Evolutionary conservation across 202 grass and related monocot species (phyloP).

Genomic region (Tripidium arundinaceum): DNA sequence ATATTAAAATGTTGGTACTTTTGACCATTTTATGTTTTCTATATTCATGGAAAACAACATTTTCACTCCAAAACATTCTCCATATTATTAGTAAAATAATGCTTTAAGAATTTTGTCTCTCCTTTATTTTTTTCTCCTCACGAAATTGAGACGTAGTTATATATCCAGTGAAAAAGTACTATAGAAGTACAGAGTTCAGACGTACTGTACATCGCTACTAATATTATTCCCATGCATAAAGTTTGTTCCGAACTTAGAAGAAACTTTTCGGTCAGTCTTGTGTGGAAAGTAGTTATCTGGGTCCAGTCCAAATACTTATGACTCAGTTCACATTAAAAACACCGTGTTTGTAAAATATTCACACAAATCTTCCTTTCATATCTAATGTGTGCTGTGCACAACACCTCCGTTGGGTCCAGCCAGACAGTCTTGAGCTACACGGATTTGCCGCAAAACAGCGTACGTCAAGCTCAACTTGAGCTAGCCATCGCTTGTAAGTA

Average conservation of each 20-base stretch:
- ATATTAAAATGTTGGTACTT: not conserved
- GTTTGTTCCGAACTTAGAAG: too few species aligned
- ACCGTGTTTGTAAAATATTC: not conserved
- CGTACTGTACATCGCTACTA: not conserved
- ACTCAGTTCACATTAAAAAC: not conserved
- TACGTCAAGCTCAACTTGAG: constrained; percentile 7
- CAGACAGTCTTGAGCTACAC: not conserved
- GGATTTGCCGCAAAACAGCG: not conserved
- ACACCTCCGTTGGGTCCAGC: not conserved
- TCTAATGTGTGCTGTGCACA: not conserved
- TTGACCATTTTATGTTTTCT: not conserved
- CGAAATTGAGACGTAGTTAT: not conserved
- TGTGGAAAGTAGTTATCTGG: not conserved
- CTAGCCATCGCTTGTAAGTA: constrained; percentile 7
- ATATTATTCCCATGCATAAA: not conserved
- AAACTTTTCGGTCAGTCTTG: not conserved
- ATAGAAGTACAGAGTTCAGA: not conserved
- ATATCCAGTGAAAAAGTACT: not conserved
- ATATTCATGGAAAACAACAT: not conserved
- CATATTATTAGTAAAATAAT: not conserved
- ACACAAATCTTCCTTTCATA: not conserved
- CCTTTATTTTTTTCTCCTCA: not conserved
- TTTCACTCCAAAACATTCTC: not conserved
- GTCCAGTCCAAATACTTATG: not conserved
- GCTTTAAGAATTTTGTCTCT: not conserved